Percentiles rank a stretch among this genome's conserved stretches.
Conservation (phyloP, 2,329 filamentous ascomycete genomes). For the Periconia sp. region DNA sequence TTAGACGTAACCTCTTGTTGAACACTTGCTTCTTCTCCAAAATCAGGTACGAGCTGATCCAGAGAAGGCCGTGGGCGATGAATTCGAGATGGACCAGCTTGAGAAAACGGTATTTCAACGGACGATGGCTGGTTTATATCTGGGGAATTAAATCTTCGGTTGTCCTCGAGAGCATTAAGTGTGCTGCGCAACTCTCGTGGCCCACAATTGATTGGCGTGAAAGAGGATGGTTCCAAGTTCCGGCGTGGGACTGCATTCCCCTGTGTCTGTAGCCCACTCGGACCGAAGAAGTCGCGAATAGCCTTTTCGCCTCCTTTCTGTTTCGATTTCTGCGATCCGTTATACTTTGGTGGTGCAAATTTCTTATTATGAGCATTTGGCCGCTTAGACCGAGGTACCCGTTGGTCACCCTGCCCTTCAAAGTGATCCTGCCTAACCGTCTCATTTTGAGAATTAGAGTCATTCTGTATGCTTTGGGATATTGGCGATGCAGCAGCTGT, state of each 20-base stretch:
- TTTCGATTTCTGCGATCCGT: neutral
- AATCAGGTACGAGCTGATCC: neutral
- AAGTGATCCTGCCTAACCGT: neutral
- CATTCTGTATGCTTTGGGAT: neutral
- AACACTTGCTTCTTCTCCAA: neutral
- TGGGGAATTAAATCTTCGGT: neutral
- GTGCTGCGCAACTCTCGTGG: neutral
- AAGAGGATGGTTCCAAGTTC: constrained; percentile 1
- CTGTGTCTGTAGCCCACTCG: neutral
- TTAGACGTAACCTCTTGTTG: neutral
- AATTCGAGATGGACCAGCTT: neutral
- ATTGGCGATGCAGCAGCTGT: neutral
- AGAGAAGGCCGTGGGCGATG: neutral
- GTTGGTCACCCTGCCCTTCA: constrained; percentile 12
- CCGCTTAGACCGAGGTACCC: constrained; percentile 23
- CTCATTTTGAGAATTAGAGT: neutral
- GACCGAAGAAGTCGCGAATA: constrained; percentile 28
- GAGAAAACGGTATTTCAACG: constrained; percentile 6
- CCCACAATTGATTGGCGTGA: constrained; percentile 12
- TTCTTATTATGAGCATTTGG: neutral
- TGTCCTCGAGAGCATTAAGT: neutral
- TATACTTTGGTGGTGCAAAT: constrained; percentile 8
- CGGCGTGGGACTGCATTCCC: neutral
- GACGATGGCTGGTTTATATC: too few species aligned
- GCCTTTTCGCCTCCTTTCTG: constrained; percentile 20